These are phyloP conservation scores for Oropetium thomaeum DNA, from an alignment of 176 grass and related monocot genomes.

Conservation along the genomic window DNA sequence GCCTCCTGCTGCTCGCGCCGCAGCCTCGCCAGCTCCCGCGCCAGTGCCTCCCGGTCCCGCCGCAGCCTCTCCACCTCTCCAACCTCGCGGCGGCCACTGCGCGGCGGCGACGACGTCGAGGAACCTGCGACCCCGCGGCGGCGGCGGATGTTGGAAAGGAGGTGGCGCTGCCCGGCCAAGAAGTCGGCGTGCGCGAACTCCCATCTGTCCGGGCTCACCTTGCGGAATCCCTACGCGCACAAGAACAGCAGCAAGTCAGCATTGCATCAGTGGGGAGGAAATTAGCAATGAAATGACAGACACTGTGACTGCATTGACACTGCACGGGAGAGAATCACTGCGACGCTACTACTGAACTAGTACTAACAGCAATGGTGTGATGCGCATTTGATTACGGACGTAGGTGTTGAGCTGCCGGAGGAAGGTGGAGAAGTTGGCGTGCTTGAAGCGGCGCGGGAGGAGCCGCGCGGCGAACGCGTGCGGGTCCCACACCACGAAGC, in stretches of 20 bases:
- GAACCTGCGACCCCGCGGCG: slow-evolving; percentile 1
- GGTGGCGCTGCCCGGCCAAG: slow-evolving; percentile 56
- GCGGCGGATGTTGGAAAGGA: slow-evolving; percentile 55
- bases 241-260: not conserved
- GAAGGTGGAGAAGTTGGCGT: slow-evolving; percentile 54
- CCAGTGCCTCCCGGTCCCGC: slow-evolving; percentile 41
- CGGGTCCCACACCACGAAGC: slow-evolving; percentile 53
- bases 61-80: slow-evolving; percentile 48
- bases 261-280: not conserved
- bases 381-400: slow-evolving; percentile 14
- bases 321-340: not conserved
- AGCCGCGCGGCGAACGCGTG: slow-evolving; percentile 42
- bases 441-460: slow-evolving; percentile 55
- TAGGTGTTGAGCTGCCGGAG: slow-evolving; percentile 63
- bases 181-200: slow-evolving; percentile 64
- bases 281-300: not conserved
- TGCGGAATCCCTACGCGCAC: slow-evolving; percentile 33
- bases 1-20: slow-evolving; percentile 46
- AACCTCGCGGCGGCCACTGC: not conserved
- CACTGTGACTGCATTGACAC: not conserved
- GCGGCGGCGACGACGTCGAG: not conserved
- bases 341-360: not conserved
- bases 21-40: slow-evolving; percentile 47
- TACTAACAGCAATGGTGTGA: not conserved
- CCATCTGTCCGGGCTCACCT: slow-evolving; percentile 66